A percentile compares a stretch with the other conserved stretches of the same genome.
phyloP scores from a whole-genome alignment of 352 stramenopile species.

The Phytopythium sindhum region DNA sequence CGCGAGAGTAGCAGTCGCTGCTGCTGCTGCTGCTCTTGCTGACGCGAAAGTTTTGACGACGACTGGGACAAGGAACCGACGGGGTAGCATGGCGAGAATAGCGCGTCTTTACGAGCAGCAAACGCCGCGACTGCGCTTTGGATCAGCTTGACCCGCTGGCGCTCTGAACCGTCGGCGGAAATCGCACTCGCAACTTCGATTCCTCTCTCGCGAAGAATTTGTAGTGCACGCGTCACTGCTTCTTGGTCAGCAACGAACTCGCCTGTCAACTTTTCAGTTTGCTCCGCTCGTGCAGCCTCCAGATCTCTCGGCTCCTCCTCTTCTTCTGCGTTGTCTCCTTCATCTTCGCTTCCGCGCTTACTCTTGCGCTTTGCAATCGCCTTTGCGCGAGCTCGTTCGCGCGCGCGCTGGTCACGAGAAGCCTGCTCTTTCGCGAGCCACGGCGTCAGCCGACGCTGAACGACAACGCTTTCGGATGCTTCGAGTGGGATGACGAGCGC shows the following conservation, averaged over 20 bases:
- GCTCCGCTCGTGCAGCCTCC: constrained; percentile 36
- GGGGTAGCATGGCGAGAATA: constrained; percentile 46
- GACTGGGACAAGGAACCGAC: neutral
- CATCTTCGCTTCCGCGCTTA: constrained; percentile 4
- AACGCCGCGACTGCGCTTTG: constrained; percentile 22
- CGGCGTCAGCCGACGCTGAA: neutral
- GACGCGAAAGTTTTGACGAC: neutral
- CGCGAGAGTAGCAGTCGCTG: constrained; percentile 9
- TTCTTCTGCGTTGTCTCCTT: constrained; percentile 14
- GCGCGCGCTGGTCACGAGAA: constrained; percentile 30
- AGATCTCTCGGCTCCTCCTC: constrained; percentile 24
- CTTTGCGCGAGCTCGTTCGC: constrained; percentile 13
- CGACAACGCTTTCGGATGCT: constrained; percentile 19
- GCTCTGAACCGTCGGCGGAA: constrained; percentile 19
- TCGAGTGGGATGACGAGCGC: constrained; percentile 43
- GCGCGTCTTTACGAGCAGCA: constrained; percentile 28
- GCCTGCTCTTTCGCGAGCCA: constrained; percentile 10
- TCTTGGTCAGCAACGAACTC: constrained; percentile 44
- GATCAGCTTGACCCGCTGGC: constrained; percentile 36
- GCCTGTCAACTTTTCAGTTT: constrained; percentile 37
- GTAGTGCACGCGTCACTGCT: constrained; percentile 27
- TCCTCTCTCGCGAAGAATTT: constrained; percentile 31
- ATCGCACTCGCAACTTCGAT: constrained; percentile 27
- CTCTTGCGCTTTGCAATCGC: neutral
- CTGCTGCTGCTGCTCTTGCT: neutral